Base-by-base conservation (phyloP, 2,329 filamentous ascomycete genomes). In the Trichoderma atrobrunneum region DNA sequence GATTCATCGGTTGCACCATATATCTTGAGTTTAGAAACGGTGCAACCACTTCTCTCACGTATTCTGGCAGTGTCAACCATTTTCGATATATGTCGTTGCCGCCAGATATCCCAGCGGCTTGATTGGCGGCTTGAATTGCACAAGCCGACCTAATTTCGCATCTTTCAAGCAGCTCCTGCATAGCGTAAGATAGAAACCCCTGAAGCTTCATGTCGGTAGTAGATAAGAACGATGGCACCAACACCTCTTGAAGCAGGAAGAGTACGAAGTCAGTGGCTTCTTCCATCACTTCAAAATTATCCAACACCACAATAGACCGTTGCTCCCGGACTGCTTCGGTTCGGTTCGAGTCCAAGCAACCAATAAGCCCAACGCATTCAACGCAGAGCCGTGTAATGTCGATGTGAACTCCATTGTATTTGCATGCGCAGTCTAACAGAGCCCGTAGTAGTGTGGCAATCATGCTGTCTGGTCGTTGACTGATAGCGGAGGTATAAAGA, bases 191-290 rank as follows among this genome's bases (percentile, higher is more conserved):
- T 21, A 99, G 86, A 78, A 97, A 97, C 0, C 94, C 95, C 80
- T 98, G 96, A 7, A 94, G 87, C 75, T 90, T 91, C 2, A 94
- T 92, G 79, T 98, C 97, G 0, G 92, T 96, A 1, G 93, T 92
- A 1, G 95, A 97, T 57, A 97, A 85, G 78, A 99, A 99, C 0
- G 95, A 92, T 73, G 95, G 94, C 30, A 98, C 94, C 12, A 99
- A 85, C 8, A 97, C 92, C 78, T 97, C 88, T 77, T 97, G 92
- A 18, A 99, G 86, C 61, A 97, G 86, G 77, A 95, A 94, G 54
- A 96, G 86, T 8, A 94, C 89, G 80, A 98, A 99, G 74, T 96
- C 90, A 18, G 93, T 91, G 0, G 91, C 93, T 79, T 99, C 95
- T 65, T 89, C 88, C 18, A 89, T 86, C 60, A 89, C 88, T 59